phyloP scores from a whole-genome alignment of 75 land plant species.

The Adiantum capillusveneris region DNA sequence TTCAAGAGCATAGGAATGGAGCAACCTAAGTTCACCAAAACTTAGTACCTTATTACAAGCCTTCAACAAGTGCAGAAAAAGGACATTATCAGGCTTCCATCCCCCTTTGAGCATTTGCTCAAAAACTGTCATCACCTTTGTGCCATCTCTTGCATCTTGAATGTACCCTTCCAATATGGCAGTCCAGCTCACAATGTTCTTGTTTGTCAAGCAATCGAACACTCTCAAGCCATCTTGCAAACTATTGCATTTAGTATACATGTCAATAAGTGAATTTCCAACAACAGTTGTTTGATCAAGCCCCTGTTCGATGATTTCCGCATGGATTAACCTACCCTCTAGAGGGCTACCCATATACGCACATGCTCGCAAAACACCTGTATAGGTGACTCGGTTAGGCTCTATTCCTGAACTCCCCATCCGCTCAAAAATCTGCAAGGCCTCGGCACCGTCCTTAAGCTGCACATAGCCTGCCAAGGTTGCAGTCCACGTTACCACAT shows the following conservation, averaged over 20 bases:
- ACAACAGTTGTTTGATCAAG: constrained; percentile 23
- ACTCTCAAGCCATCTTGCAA: constrained; percentile 27
- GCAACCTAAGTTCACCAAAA: constrained; percentile 18
- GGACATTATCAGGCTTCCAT: constrained; percentile 27
- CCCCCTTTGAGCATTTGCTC: constrained; percentile 27
- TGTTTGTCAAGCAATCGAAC: constrained; percentile 23
- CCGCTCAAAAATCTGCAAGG: constrained; percentile 12
- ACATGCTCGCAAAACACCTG: constrained; percentile 32
- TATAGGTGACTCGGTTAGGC: constrained; percentile 26
- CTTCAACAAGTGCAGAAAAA: constrained; percentile 32
- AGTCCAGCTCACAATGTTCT: constrained; percentile 51
- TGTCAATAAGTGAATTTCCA: constrained; percentile 26
- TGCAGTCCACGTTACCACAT: constrained; percentile 18
- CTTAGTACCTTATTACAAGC: constrained; percentile 22
- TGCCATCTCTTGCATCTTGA: constrained; percentile 20
- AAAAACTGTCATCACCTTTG: constrained; percentile 35
- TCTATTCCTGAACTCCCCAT: constrained; percentile 20
- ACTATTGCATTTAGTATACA: constrained; percentile 52
- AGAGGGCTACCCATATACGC: constrained; percentile 27
- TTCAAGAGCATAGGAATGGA: constrained; percentile 19
- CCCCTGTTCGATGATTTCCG: constrained; percentile 7
- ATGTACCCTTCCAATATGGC: constrained; percentile 34
- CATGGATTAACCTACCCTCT: constrained; percentile 37
- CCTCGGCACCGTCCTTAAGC: neutral
- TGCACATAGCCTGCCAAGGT: constrained; percentile 14